Evolutionary conservation across 106 monocot genomes (phyloP).

Genomic region (Dioscorea zingiberensis): DNA sequence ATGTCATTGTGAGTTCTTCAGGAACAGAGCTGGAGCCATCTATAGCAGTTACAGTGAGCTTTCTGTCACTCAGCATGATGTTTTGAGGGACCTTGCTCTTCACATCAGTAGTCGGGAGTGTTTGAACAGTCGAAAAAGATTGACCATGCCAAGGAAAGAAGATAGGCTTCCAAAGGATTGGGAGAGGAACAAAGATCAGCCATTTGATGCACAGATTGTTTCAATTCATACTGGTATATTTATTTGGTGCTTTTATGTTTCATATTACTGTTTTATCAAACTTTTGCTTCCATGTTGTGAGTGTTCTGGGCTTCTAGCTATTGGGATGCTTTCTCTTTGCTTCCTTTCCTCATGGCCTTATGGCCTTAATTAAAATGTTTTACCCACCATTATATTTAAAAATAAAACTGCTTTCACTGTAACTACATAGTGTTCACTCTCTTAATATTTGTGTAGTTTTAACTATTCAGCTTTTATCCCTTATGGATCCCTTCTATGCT

Average conservation of each 20-base stretch:
- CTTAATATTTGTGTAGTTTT: no score
- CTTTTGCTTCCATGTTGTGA: no score
- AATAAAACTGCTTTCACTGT: no score
- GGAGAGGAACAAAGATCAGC: constrained; percentile 35
- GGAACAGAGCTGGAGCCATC: constrained; percentile 47
- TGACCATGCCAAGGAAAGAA: constrained; percentile 55
- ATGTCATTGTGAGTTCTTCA: constrained; percentile 12
- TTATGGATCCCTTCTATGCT: neutral
- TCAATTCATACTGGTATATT: constrained; percentile 57
- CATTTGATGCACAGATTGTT: constrained; percentile 50
- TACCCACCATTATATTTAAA: no score
- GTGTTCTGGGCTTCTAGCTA: no score
- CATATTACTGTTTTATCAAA: no score
- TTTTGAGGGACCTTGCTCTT: constrained; percentile 54
- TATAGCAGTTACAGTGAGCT: constrained; percentile 51
- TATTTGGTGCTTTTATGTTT: neutral
- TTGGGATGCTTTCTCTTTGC: no score
- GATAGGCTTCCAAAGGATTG: constrained; percentile 48
- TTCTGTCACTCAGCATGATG: constrained; percentile 58
- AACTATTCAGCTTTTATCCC: neutral
- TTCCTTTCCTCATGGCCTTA: no score
- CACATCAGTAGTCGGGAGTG: constrained; percentile 27
- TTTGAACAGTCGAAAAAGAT: constrained; percentile 23
- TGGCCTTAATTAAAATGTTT: no score
- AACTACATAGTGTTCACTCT: no score